Base-by-base conservation (phyloP, 192 early-diverging fungal genomes). In the Backusella macrospora region DNA sequence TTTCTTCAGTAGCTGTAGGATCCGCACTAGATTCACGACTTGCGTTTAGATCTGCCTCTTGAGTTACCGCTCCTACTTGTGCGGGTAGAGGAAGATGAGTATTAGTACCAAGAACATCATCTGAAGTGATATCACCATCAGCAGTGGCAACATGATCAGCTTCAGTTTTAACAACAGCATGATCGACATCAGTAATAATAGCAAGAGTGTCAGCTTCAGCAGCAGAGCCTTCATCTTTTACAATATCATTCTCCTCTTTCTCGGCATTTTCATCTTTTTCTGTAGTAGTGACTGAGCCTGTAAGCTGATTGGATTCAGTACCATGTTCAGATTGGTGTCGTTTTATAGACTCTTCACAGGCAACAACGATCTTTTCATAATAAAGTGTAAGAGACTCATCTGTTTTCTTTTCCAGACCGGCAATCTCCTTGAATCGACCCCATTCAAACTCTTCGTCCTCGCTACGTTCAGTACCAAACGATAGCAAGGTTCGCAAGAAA, bases 391-490 rank as follows among this genome's bases (percentile, higher is more conserved):
- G 78, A 4, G 86, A 86, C 21, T 93, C 90, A 65, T 89, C 88
- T 5, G 90, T 77, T 78, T 93, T 93, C 49, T 84, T 83, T 13
- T 76, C 71, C 34, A 95, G 66, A 42, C 89, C 87, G 43, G 91
- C 79, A 13, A 94, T 75, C 52, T 90, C 88, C 62, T 88, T 91
- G 82, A 95, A 94, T 4, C 85, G 79, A 1, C 78, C 80, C 94
- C 94, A 95, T 4, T 62, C 59, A 52, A 34, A 73, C 6, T 78
- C 71, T 39, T 82, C 80, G 46, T 70, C 81, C 9, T 76, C 69
- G 26, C 76, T 59, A 4, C 76, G 78, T 40, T 86, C 87, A 7
- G 85, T 81, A 70, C 87, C 87, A 73, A 86, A 88, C 9, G 87
- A 88, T 8, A 82, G 74, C 34, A 88, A 79, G 1, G 85, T 86